Evolutionary conservation across 1,284 basidiomycete species (phyloP).

Genomic region (Caloboletus firmus): DNA sequence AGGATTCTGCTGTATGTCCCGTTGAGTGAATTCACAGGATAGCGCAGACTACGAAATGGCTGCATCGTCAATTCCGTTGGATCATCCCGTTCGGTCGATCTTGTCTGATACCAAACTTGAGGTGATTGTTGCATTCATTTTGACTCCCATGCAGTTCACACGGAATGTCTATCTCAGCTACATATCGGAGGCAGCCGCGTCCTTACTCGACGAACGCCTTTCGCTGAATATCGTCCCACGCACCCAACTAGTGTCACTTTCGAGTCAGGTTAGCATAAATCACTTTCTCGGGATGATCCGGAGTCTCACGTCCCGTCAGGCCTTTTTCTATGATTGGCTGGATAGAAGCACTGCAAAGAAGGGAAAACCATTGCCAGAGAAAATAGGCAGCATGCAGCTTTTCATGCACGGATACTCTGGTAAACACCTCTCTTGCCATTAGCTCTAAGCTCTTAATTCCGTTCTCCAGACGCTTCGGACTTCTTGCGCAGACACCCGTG

Average conservation of each 20-base stretch:
- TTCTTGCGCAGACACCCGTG: slow-evolving; percentile 85
- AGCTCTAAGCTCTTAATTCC: background rate
- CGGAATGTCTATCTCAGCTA: slow-evolving; percentile 41
- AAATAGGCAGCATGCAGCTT: slow-evolving; percentile 88
- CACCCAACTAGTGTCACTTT: slow-evolving; percentile 81
- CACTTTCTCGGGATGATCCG: background rate
- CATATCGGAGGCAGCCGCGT: slow-evolving; percentile 82
- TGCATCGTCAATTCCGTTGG: slow-evolving; percentile 83
- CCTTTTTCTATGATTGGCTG: slow-evolving; percentile 89
- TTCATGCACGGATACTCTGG: slow-evolving; percentile 86
- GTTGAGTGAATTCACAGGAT: slow-evolving; percentile 5
- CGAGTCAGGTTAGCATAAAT: slow-evolving; percentile 60
- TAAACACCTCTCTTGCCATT: slow-evolving; percentile 24
- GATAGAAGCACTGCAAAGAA: slow-evolving; percentile 78
- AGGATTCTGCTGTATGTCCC: background rate
- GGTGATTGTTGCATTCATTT: slow-evolving; percentile 41
- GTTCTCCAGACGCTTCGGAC: slow-evolving; percentile 71
- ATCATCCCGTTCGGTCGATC: slow-evolving; percentile 83
- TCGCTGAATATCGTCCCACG: slow-evolving; percentile 80
- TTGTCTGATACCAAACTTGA: slow-evolving; percentile 84
- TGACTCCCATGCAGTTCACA: slow-evolving; percentile 1
- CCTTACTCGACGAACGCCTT: slow-evolving; percentile 76
- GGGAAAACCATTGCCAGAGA: slow-evolving; percentile 76
- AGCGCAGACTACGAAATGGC: slow-evolving; percentile 81
- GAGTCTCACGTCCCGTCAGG: slow-evolving; percentile 41